phyloP scores from a whole-genome alignment of 441 rosid genomes.

The Dalechampia spathulata region DNA sequence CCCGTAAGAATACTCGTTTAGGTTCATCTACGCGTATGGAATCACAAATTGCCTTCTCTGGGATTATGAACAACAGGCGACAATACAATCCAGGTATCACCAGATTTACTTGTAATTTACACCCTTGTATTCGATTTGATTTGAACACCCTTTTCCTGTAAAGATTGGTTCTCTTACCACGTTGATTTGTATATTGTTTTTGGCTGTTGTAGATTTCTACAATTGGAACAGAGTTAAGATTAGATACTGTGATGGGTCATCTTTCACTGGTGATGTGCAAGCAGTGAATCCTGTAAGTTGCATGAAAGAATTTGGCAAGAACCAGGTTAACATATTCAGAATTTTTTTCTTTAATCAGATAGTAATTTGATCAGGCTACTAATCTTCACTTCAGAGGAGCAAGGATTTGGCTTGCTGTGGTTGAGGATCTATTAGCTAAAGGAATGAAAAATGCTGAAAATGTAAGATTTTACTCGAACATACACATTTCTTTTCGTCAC shows the following conservation, averaged over 20 bases:
- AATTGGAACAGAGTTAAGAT: slow-evolving; percentile 92
- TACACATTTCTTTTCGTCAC: background rate
- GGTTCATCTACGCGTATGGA: slow-evolving; percentile 66
- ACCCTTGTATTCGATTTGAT: background rate
- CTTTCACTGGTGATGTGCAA: slow-evolving; percentile 83
- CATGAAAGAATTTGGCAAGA: slow-evolving; percentile 8
- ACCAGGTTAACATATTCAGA: background rate
- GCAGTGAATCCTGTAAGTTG: slow-evolving; percentile 64
- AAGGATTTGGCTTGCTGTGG: slow-evolving; percentile 68
- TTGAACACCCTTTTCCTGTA: background rate
- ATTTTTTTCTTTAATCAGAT: slow-evolving; percentile 14
- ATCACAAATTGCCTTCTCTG: slow-evolving; percentile 51
- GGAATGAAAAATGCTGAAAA: slow-evolving; percentile 82
- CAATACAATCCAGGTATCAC: slow-evolving; percentile 58
- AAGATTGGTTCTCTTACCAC: background rate
- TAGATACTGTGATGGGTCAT: slow-evolving; percentile 88
- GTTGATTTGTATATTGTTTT: slow-evolving; percentile 1
- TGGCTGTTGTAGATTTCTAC: slow-evolving; percentile 54
- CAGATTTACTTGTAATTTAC: background rate
- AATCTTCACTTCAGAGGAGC: slow-evolving; percentile 98
- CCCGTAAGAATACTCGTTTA: slow-evolving; percentile 38
- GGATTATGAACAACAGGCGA: slow-evolving; percentile 38
- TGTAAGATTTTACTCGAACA: slow-evolving; percentile 26
- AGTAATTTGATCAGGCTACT: slow-evolving; percentile 55
- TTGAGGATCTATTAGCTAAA: slow-evolving; percentile 69